Conservation (phyloP, 257 asterid species). For the Solanum chiquidenum region DNA sequence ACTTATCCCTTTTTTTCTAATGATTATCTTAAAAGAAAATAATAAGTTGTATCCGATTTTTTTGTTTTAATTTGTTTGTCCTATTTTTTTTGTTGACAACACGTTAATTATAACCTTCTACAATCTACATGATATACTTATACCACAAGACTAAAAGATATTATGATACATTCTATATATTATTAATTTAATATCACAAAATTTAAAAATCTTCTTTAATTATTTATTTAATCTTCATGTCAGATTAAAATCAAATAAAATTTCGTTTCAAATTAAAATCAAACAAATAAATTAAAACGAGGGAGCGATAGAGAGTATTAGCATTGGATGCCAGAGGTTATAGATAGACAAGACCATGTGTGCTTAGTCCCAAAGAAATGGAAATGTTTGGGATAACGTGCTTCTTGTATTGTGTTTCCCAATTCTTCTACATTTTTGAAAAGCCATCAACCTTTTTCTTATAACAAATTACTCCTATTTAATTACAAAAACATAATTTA, state of each 20-base stretch:
- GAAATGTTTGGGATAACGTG: slow-evolving; percentile 44
- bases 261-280: rapidly evolving
- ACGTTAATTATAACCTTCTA: not conserved
- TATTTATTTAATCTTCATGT: too few species aligned
- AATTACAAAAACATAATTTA: not conserved
- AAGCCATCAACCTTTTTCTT: not conserved
- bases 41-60: not conserved
- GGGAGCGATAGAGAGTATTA: not conserved
- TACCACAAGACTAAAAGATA: not conserved
- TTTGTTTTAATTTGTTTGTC: not conserved
- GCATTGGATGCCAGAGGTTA: slow-evolving; percentile 52
- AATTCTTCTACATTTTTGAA: not conserved
- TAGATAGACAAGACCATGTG: slow-evolving; percentile 55
- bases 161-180: not conserved
- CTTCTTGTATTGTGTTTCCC: slow-evolving; percentile 23
- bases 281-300: not conserved
- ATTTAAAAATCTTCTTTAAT: too few species aligned
- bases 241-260: too few species aligned
- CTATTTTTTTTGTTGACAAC: not conserved
- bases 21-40: not conserved
- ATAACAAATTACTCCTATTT: not conserved
- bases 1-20: not conserved
- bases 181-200: too few species aligned
- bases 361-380: slow-evolving; percentile 36
- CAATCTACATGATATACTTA: not conserved